Evolutionary conservation across 2,329 filamentous ascomycete genomes (phyloP).

Genomic region (Colletotrichum tropicicola): DNA sequence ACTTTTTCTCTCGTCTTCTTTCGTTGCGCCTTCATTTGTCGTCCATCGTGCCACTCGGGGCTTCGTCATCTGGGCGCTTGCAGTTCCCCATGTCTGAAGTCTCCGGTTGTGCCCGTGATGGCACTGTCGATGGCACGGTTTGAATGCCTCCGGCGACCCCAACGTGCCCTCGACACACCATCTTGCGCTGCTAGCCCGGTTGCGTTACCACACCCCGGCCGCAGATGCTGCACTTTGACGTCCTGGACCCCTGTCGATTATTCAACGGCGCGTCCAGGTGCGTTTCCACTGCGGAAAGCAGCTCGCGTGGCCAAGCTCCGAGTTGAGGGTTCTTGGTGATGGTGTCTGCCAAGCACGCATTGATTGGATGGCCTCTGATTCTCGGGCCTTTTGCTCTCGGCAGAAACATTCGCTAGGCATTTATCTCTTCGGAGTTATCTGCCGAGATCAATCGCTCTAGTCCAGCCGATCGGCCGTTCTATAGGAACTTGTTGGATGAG

Average conservation of each 20-base stretch:
- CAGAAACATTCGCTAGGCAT: no score
- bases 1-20: neutral
- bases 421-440: no score
- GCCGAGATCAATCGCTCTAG: no score
- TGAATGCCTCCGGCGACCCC: neutral
- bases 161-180: conserved; percentile 5
- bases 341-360: neutral
- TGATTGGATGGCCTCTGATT: neutral
- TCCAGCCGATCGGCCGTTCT: no score
- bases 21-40: neutral
- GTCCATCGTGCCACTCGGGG: neutral
- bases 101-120: neutral
- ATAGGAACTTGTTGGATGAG: no score
- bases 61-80: neutral
- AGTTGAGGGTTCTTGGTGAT: neutral
- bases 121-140: neutral
- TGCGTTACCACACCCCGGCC: conserved; percentile 4
- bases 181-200: neutral
- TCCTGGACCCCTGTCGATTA: neutral
- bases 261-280: neutral
- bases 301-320: neutral
- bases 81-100: neutral
- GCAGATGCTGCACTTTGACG: neutral
- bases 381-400: no score
- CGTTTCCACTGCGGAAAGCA: neutral